Percentiles rank a stretch among this genome's conserved stretches.
Conservation (phyloP, 1,284 basidiomycete genomes). For the Cystobasidiaceae sp. region DNA sequence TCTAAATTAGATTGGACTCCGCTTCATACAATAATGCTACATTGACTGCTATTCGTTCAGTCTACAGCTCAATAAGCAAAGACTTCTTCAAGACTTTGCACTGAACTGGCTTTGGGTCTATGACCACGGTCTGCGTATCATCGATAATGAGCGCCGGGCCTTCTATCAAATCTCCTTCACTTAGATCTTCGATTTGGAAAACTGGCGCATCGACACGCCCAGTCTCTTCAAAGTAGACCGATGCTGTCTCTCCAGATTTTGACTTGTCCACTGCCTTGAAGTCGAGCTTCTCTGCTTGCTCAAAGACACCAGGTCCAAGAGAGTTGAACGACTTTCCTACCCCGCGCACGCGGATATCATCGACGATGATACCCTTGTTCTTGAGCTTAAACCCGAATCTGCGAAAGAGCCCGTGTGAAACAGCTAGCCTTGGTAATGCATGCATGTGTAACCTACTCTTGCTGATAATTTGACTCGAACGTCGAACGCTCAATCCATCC, state of each 20-base stretch:
- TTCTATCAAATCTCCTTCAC: constrained; percentile 62
- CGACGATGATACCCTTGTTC: constrained; percentile 68
- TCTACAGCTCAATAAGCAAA: constrained; percentile 25
- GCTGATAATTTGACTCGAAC: constrained; percentile 55
- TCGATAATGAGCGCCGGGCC: constrained; percentile 89
- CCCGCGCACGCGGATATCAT: constrained; percentile 75
- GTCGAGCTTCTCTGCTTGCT: constrained; percentile 50
- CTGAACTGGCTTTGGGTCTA: constrained; percentile 52
- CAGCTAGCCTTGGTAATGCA: constrained; percentile 45
- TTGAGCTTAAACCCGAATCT: constrained; percentile 81
- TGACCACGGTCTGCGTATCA: constrained; percentile 82
- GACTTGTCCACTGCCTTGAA: constrained; percentile 25
- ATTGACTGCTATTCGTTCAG: too few relatives aligned
- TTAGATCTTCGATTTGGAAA: constrained; percentile 62
- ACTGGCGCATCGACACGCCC: constrained; percentile 77
- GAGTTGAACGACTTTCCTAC: constrained; percentile 84
- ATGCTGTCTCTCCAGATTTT: constrained; percentile 21
- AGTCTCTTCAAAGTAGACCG: constrained; percentile 69
- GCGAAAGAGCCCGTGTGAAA: constrained; percentile 64
- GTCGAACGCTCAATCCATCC: constrained; percentile 67
- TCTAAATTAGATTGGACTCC: too few relatives aligned
- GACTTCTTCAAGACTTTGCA: constrained; percentile 26
- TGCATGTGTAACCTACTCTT: constrained; percentile 39
- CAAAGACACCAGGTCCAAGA: constrained; percentile 72
- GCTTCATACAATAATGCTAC: too few relatives aligned